A percentile compares a stretch with the other conserved stretches of the same genome.
Conservation (phyloP, 352 stramenopile genomes). For the Globisporangium spinosum region DNA sequence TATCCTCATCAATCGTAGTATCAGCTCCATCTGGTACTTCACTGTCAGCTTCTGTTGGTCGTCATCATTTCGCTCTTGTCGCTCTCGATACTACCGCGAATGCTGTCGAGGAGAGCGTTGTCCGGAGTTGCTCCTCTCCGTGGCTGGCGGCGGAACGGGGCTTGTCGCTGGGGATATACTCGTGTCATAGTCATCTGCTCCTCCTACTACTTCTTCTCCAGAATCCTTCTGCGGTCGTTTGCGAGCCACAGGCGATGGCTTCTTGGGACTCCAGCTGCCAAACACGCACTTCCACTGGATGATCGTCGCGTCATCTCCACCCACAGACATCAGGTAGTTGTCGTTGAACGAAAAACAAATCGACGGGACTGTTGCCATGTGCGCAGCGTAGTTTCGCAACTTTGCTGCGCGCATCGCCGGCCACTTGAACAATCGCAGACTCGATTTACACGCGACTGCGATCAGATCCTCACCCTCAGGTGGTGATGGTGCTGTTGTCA, state of each 20-base stretch:
- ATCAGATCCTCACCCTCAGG: constrained; percentile 36
- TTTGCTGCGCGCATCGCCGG: constrained; percentile 39
- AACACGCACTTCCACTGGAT: constrained; percentile 47
- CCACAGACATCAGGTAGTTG: constrained; percentile 44
- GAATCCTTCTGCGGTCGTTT: constrained; percentile 9
- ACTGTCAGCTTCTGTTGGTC: not conserved
- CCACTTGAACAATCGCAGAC: constrained; percentile 51
- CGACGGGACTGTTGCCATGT: constrained; percentile 42
- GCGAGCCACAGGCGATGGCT: constrained; percentile 3
- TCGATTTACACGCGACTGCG: constrained; percentile 44
- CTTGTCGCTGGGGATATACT: constrained; percentile 6
- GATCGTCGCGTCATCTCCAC: constrained; percentile 53
- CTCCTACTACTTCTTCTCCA: not conserved
- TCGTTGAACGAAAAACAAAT: constrained; percentile 51
- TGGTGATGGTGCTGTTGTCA: not conserved
- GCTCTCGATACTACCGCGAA: constrained; percentile 35
- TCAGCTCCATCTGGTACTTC: not conserved
- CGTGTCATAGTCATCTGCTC: not conserved
- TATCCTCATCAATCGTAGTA: not conserved
- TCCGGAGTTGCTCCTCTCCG: constrained; percentile 18
- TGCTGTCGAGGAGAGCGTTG: constrained; percentile 30
- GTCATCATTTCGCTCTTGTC: constrained; percentile 13
- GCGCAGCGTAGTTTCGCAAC: constrained; percentile 39
- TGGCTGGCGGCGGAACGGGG: constrained; percentile 13
- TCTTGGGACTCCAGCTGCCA: constrained; percentile 6